Conservation (phyloP, 306 rosid species). For the Gillenia trifoliata region DNA sequence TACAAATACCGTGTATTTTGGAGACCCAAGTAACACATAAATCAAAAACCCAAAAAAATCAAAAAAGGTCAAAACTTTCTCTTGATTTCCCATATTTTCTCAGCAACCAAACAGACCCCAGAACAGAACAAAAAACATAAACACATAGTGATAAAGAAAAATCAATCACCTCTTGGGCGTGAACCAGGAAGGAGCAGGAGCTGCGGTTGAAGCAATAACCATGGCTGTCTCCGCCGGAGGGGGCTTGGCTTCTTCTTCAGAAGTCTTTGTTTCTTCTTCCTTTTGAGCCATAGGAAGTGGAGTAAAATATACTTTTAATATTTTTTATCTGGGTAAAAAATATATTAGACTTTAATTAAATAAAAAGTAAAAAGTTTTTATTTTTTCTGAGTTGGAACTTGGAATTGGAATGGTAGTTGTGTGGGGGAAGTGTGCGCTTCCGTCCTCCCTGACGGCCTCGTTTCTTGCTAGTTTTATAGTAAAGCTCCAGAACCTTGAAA, state of each 20-base stretch:
- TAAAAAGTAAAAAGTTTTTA: neutral
- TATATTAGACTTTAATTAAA: neutral
- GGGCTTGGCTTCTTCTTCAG: slow-evolving; percentile 11
- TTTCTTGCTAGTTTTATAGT: neutral
- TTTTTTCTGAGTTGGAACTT: neutral
- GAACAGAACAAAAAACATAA: neutral
- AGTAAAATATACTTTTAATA: neutral
- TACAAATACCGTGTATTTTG: neutral
- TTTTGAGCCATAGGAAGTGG: slow-evolving; percentile 7
- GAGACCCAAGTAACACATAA: slow-evolving; percentile 4
- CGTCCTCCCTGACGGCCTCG: neutral
- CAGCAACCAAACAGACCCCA: slow-evolving; percentile 16
- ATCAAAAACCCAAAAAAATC: slow-evolving; percentile 4
- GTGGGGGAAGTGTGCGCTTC: neutral
- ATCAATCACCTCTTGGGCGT: slow-evolving; percentile 61
- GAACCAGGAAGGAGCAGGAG: slow-evolving; percentile 65
- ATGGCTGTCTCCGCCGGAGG: slow-evolving; percentile 20
- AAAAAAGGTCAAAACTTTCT: neutral
- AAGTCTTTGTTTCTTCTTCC: slow-evolving; percentile 14
- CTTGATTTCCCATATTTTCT: neutral
- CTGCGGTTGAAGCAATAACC: slow-evolving; percentile 29
- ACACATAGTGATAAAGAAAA: neutral
- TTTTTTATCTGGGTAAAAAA: neutral
- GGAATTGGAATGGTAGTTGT: neutral
- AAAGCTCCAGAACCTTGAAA: neutral